These are phyloP conservation scores for Blastomyces emzantsi DNA, from an alignment of 2,329 filamentous ascomycete species.

Conservation along the genomic window DNA sequence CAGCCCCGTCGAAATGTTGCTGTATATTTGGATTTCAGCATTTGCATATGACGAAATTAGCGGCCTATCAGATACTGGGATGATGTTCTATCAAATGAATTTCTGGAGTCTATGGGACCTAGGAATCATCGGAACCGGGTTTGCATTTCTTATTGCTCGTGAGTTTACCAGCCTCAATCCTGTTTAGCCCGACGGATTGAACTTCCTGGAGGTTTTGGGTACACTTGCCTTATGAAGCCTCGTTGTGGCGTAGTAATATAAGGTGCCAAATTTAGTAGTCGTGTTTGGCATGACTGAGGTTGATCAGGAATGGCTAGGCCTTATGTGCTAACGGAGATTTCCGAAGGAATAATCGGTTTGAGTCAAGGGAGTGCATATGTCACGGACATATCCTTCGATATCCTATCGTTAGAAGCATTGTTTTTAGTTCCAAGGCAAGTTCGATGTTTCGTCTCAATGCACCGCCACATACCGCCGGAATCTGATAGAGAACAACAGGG, in stretches of 20 bases:
- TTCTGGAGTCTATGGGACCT: slow-evolving; percentile 71
- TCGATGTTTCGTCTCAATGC: neutral
- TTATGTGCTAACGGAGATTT: slow-evolving; percentile 4
- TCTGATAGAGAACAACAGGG: slow-evolving; percentile 38
- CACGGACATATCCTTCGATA: slow-evolving; percentile 76
- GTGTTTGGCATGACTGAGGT: neutral
- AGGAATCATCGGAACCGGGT: slow-evolving; percentile 63
- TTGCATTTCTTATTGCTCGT: slow-evolving; percentile 64
- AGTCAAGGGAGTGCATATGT: slow-evolving; percentile 50
- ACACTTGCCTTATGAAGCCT: neutral
- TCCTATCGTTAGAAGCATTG: slow-evolving; percentile 78
- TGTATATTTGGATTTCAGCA: slow-evolving; percentile 79
- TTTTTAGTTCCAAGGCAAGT: slow-evolving; percentile 68
- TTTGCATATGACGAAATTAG: slow-evolving; percentile 83
- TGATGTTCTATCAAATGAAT: slow-evolving; percentile 74
- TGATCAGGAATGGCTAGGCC: neutral
- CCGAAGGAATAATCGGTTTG: slow-evolving; percentile 57
- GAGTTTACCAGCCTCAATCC: slow-evolving; percentile 29
- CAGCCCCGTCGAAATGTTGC: slow-evolving; percentile 58
- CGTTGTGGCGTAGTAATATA: slow-evolving; percentile 4
- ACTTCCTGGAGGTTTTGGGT: neutral
- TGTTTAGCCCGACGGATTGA: slow-evolving; percentile 14
- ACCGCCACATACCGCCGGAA: slow-evolving; percentile 8
- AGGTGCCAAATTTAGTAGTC: neutral
- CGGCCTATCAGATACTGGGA: slow-evolving; percentile 76